phyloP scores from a whole-genome alignment of 257 asterid species.

The Salvia rosmarinus region DNA sequence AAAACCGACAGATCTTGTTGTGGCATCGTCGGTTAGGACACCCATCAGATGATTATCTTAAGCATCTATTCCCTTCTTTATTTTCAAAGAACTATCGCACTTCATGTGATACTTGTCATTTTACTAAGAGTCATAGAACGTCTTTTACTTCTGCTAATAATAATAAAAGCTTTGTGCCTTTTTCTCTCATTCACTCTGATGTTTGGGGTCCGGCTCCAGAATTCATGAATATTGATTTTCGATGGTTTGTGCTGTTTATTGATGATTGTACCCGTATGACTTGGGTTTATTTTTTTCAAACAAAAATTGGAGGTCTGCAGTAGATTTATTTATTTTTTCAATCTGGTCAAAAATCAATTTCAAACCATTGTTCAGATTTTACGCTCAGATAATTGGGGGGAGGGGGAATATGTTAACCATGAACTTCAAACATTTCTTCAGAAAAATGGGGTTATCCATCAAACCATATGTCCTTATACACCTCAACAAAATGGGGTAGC shows the following conservation, averaged over 20 bases:
- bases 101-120: conserved; percentile 3
- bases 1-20: background rate
- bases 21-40: conserved; percentile 8
- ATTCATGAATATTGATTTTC: conserved; percentile 2
- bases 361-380: background rate
- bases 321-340: background rate
- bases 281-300: conserved; percentile 14
- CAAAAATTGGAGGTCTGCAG: background rate
- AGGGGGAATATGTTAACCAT: background rate
- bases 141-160: background rate
- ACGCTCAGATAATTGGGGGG: background rate
- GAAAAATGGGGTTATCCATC: background rate
- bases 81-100: conserved; percentile 3
- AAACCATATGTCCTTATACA: background rate
- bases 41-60: conserved; percentile 15
- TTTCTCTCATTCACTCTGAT: conserved; percentile 12
- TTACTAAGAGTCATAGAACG: conserved; percentile 14
- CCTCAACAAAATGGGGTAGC: background rate
- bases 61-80: background rate
- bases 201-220: conserved; percentile 18
- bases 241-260: conserved; percentile 9
- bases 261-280: conserved; percentile 11
- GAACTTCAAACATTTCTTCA: background rate
- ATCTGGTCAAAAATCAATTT: background rate
- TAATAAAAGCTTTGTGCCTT: background rate